Percentiles rank a stretch among this genome's conserved stretches.
These are phyloP conservation scores for Cerrena zonata DNA, from an alignment of 1,284 basidiomycete species.

Conservation along the genomic window DNA sequence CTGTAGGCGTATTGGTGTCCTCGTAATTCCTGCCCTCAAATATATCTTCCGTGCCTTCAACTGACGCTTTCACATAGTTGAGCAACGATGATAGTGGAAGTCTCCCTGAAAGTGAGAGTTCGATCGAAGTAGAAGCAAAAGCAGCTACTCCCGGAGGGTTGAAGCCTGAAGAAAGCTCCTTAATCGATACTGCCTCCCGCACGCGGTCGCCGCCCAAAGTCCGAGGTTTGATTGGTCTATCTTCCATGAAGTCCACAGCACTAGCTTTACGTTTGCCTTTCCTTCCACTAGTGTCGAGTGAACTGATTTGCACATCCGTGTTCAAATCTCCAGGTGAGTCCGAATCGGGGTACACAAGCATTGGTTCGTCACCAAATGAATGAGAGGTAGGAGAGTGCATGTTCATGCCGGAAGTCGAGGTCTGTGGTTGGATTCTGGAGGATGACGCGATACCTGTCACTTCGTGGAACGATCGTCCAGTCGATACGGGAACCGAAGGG, in stretches of 20 bases:
- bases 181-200: slow-evolving; percentile 44
- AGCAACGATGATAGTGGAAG: slow-evolving; percentile 50
- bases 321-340: slow-evolving; percentile 31
- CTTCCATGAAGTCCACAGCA: slow-evolving; percentile 40
- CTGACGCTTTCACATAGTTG: slow-evolving; percentile 49
- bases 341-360: background rate
- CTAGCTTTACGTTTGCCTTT: slow-evolving; percentile 39
- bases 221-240: slow-evolving; percentile 41
- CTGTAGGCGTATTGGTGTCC: slow-evolving; percentile 56
- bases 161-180: slow-evolving; percentile 39
- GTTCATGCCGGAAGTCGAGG: background rate
- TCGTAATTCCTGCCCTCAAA: slow-evolving; percentile 80
- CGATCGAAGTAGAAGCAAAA: slow-evolving; percentile 13
- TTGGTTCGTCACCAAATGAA: background rate
- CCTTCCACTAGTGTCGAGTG: slow-evolving; percentile 33
- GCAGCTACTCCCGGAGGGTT: slow-evolving; percentile 12
- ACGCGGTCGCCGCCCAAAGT: slow-evolving; percentile 70
- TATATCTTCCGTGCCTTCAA: slow-evolving; percentile 63
- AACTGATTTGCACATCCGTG: slow-evolving; percentile 48
- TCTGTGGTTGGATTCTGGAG: slow-evolving; percentile 2
- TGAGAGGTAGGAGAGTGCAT: background rate
- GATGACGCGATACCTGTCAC: slow-evolving; percentile 16
- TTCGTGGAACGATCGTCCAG: slow-evolving; percentile 23
- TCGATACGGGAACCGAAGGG: background rate
- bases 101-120: slow-evolving; percentile 19